These are phyloP conservation scores for Camellia oleifera DNA, from an alignment of 179 eudicot species.

Conservation along the genomic window DNA sequence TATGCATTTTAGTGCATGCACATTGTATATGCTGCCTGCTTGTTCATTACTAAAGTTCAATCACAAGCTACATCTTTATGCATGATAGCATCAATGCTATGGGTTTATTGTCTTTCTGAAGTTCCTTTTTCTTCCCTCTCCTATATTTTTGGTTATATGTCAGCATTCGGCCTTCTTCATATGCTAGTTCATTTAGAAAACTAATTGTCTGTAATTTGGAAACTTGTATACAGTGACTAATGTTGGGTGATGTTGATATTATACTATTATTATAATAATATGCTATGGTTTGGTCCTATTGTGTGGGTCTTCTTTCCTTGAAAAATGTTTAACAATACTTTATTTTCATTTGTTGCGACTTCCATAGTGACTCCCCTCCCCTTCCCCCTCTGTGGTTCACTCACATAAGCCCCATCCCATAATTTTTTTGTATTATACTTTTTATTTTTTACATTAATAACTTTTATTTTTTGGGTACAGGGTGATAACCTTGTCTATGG, in stretches of 20 bases:
- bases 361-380: background rate
- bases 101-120: background rate
- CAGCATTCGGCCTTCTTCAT: background rate
- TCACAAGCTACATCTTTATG: slow-evolving; percentile 5
- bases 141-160: background rate
- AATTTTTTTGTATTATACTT: background rate
- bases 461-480: slow-evolving; percentile 30
- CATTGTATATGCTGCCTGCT: background rate
- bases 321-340: background rate
- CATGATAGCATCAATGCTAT: background rate
- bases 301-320: slow-evolving; percentile 2
- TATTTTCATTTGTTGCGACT: background rate
- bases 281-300: background rate
- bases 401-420: background rate
- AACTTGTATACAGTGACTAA: background rate
- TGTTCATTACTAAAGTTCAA: background rate
- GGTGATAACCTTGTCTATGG: slow-evolving; percentile 73
- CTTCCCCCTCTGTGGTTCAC: background rate
- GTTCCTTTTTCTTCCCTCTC: background rate
- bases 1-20: slow-evolving; percentile 9
- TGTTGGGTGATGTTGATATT: background rate
- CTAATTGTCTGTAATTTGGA: background rate
- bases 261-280: background rate
- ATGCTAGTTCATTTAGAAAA: slow-evolving; percentile 1
- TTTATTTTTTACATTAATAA: background rate